A percentile compares a stretch with the other conserved stretches of the same genome.
These are phyloP conservation scores for Erigeron canadensis DNA, from an alignment of 129 eudicot genomes.

Conservation along the genomic window DNA sequence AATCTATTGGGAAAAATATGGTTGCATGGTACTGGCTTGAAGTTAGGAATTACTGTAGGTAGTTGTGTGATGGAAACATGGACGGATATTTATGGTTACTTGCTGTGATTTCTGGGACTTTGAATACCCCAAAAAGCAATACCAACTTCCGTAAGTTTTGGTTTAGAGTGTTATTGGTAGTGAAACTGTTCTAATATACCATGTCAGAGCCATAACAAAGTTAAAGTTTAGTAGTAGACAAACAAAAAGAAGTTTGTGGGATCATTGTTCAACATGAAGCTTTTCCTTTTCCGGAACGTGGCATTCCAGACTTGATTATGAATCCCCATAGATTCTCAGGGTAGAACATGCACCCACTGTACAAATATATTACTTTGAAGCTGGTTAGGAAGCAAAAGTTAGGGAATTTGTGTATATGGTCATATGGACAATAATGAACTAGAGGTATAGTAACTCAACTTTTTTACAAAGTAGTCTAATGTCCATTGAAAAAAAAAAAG, in stretches of 20 bases:
- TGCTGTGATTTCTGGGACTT: no score
- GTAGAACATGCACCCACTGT: conserved; percentile 31
- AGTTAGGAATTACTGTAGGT: not conserved
- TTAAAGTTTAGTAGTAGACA: conserved; percentile 96
- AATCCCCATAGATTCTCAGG: conserved; percentile 98
- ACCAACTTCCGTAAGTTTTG: no score
- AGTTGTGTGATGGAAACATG: no score
- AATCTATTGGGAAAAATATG: no score
- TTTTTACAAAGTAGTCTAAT: conserved; percentile 1
- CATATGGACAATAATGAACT: conserved; percentile 66
- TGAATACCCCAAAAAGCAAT: no score
- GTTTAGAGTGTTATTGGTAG: no score
- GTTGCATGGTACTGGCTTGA: not conserved
- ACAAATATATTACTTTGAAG: conserved; percentile 32
- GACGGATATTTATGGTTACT: no score
- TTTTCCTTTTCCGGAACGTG: conserved; percentile 93
- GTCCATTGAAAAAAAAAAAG: no score
- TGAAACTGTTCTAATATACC: no score
- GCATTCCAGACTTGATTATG: conserved; percentile 97
- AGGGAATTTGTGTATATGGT: conserved; percentile 89
- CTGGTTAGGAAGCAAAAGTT: conserved; percentile 74
- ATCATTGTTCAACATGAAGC: conserved; percentile 94
- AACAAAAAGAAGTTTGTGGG: conserved; percentile 99
- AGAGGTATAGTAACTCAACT: conserved; percentile 32
- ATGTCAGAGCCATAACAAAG: no score